Percentiles rank a stretch among this genome's conserved stretches.
These are phyloP conservation scores for Galium porrigens DNA, from an alignment of 305 asterid species.

Conservation along the genomic window DNA sequence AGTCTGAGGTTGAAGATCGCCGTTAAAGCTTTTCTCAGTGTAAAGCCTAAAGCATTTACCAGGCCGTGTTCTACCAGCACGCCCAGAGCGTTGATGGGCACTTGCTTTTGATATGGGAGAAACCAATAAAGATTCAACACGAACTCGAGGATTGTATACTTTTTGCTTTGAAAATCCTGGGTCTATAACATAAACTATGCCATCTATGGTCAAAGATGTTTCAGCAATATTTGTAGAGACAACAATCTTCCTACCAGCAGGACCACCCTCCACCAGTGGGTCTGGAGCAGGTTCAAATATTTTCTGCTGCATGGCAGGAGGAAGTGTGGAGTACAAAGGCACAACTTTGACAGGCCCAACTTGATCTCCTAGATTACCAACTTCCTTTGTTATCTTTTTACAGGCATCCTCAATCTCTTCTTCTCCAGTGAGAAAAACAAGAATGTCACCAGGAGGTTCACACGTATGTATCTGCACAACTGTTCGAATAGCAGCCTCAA, in stretches of 20 bases:
- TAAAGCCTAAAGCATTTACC: conserved; percentile 94
- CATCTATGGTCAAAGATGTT: conserved; percentile 93
- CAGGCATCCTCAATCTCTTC: conserved; percentile 99
- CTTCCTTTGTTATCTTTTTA: conserved; percentile 57
- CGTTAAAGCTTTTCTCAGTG: conserved; percentile 68
- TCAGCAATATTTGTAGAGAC: conserved; percentile 93
- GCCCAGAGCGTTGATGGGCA: conserved; percentile 94
- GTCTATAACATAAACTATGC: conserved; percentile 88
- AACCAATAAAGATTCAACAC: conserved; percentile 87
- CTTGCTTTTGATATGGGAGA: conserved; percentile 99
- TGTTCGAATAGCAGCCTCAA: conserved; percentile 90
- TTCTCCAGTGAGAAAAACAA: conserved; percentile 91
- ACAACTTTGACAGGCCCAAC: conserved; percentile 85
- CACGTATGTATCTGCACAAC: conserved; percentile 77
- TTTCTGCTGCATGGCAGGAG: conserved; percentile 97
- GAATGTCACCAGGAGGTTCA: conserved; percentile 86
- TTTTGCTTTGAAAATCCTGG: conserved; percentile 91
- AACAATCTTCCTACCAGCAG: conserved; percentile 90
- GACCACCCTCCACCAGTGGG: conserved; percentile 71
- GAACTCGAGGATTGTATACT: conserved; percentile 78
- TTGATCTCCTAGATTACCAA: conserved; percentile 69
- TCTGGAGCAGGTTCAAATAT: conserved; percentile 92
- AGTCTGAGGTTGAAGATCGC: conserved; percentile 85
- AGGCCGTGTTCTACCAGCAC: conserved; percentile 98
- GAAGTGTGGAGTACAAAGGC: conserved; percentile 86